Evolutionary conservation across 1,284 basidiomycete species (phyloP).

Genomic region (Sutorius eximius): DNA sequence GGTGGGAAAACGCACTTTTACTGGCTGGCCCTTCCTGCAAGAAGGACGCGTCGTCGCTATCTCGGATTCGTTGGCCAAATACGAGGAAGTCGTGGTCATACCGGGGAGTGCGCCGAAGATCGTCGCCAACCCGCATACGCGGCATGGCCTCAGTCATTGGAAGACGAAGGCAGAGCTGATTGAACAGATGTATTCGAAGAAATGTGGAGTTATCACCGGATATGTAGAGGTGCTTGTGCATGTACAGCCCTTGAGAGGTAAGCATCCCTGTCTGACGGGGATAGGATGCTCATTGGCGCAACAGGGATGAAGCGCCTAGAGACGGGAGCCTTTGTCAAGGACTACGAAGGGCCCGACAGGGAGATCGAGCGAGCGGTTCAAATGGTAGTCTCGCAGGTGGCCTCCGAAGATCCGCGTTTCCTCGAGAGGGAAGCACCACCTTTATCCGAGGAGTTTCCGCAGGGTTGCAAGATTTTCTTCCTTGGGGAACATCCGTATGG

Average conservation of each 20-base stretch:
- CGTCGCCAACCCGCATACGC: slow-evolving; percentile 70
- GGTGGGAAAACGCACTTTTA: slow-evolving; percentile 78
- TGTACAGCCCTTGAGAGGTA: slow-evolving; percentile 85
- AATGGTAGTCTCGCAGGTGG: slow-evolving; percentile 75
- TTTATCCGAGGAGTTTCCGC: slow-evolving; percentile 86
- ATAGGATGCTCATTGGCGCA: neutral
- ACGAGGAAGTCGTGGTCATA: slow-evolving; percentile 67
- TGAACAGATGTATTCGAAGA: slow-evolving; percentile 87
- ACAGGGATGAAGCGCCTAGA: slow-evolving; percentile 86
- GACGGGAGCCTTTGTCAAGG: slow-evolving; percentile 89
- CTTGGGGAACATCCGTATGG: slow-evolving; percentile 92
- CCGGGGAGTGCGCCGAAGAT: slow-evolving; percentile 58
- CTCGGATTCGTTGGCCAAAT: slow-evolving; percentile 87
- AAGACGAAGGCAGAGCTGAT: slow-evolving; percentile 78
- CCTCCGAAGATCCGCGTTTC: slow-evolving; percentile 87
- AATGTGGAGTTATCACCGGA: slow-evolving; percentile 85
- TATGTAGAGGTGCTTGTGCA: slow-evolving; percentile 80
- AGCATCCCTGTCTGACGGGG: slow-evolving; percentile 13
- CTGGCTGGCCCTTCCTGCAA: slow-evolving; percentile 93
- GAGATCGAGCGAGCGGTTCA: slow-evolving; percentile 88
- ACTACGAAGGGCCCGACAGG: slow-evolving; percentile 83
- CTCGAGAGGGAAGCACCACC: slow-evolving; percentile 82
- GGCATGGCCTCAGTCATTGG: slow-evolving; percentile 68
- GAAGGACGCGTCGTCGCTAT: slow-evolving; percentile 88
- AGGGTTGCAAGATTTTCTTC: slow-evolving; percentile 92